Percentiles rank a stretch among this genome's conserved stretches.
phyloP scores from a whole-genome alignment of 495 filamentous ascomycete species.

The Alectoria sarmentosa region DNA sequence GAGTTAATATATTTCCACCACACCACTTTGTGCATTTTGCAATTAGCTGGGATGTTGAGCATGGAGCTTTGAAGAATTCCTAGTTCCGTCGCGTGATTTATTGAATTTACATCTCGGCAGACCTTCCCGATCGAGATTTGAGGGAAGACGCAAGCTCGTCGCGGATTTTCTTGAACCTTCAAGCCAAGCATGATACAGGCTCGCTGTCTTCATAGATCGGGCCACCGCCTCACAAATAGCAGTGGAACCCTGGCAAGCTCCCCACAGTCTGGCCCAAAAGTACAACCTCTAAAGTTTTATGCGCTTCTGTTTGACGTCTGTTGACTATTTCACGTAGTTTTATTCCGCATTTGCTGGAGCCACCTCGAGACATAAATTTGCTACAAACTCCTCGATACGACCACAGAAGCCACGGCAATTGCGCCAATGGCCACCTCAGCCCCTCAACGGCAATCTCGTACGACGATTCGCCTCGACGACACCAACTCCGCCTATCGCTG shows the following conservation, averaged over 20 bases:
- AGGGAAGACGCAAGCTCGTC: not conserved
- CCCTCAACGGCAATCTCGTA: not conserved
- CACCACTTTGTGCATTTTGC: too few relatives aligned
- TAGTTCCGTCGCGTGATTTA: too few relatives aligned
- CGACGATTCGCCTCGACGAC: constrained; percentile 9
- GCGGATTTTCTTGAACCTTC: not conserved
- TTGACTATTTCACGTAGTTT: not conserved
- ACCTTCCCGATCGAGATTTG: constrained; percentile 3
- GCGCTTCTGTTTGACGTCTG: not conserved
- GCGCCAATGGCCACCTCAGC: not conserved
- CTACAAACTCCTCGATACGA: not conserved
- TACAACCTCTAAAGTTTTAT: not conserved
- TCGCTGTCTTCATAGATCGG: constrained; percentile 13
- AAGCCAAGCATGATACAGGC: constrained; percentile 11
- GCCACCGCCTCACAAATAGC: not conserved
- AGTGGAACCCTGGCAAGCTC: not conserved
- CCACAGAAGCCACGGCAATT: not conserved
- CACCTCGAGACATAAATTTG: not conserved
- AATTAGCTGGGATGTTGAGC: too few relatives aligned
- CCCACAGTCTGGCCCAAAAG: not conserved
- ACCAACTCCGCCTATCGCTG: constrained; percentile 11
- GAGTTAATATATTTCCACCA: too few relatives aligned
- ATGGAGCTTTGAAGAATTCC: too few relatives aligned
- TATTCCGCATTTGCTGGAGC: constrained; percentile 9
- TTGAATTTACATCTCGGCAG: not conserved